Evolutionary conservation across 257 asterid species (phyloP).

Genomic region (Parsonsia alboflavescens): DNA sequence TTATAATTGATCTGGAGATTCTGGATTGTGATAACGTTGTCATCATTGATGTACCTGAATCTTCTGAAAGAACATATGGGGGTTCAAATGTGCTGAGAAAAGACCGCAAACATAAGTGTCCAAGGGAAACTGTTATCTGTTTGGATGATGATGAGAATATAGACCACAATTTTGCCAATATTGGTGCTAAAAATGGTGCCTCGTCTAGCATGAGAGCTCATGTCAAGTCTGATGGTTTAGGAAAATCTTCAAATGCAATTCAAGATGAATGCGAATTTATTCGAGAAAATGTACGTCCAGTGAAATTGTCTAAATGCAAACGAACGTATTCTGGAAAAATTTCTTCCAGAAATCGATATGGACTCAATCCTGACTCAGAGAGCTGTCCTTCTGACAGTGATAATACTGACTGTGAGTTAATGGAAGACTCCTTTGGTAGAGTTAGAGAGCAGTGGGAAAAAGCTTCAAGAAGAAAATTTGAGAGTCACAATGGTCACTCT

Average conservation of each 20-base stretch:
- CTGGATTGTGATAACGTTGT: constrained; percentile 47
- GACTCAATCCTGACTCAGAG: constrained; percentile 42
- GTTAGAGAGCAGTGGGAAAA: constrained; percentile 76
- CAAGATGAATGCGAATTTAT: constrained; percentile 39
- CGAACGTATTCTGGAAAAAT: constrained; percentile 84
- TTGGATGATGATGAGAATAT: constrained; percentile 72
- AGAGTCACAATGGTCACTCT: constrained; percentile 28
- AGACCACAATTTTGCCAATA: constrained; percentile 17
- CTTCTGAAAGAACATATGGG: constrained; percentile 29
- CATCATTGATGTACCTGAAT: constrained; percentile 59
- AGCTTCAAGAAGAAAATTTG: constrained; percentile 60
- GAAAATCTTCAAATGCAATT: constrained; percentile 22
- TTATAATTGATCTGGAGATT: constrained; percentile 47
- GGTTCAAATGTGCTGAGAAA: constrained; percentile 27
- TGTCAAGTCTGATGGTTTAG: constrained; percentile 19
- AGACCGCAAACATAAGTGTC: constrained; percentile 6
- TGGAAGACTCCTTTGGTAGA: constrained; percentile 63
- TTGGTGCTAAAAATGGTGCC: constrained; percentile 28
- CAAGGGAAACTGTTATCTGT: constrained; percentile 42
- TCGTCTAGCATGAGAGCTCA: constrained; percentile 40
- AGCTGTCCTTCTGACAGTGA: constrained; percentile 45
- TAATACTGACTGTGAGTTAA: constrained; percentile 52
- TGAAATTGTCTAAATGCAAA: constrained; percentile 77
- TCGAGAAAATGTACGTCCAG: constrained; percentile 52
- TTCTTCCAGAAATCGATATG: constrained; percentile 38